Evolutionary conservation across 2,329 filamentous ascomycete genomes (phyloP), one percentile per base, ranked within the genome.

Genomic region (Fusarium azukiicola): DNA sequence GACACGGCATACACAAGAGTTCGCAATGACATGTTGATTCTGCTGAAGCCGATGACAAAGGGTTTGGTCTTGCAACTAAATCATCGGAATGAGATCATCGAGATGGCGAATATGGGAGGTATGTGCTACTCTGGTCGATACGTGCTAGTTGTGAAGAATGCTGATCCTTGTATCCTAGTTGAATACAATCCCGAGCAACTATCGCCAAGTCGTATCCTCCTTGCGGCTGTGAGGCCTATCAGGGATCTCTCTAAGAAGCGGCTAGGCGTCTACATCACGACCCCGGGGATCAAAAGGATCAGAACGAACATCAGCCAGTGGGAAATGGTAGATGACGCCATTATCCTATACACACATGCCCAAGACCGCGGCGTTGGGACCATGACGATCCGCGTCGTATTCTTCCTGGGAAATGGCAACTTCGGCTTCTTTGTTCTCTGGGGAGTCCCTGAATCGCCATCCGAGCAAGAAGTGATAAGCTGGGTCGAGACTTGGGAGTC

Each of bases 1-100:
- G 23, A 64, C 42, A 64, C 58, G 42, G 58, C 58, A 16, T 66
- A 49, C n/a, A 36, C 13, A 14, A 44, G 61, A 47, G 61, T 47
- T 19, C 19, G 13, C 17, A 44, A n/a, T n/a, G 5, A n/a, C 23
- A 5, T 16, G 12, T 17, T 66, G 6, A 46, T 64, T 5, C 12
- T 17, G 19, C 6, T 66, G 1, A 12, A 32, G 1, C 61, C 61
- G 27, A 32, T 32, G 27, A 32, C 27, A 32, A 32, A 32, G 27
- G 27, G 27, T 32, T 32, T 32, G 27, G 27, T 32, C 27, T 32
- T 32, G 27, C 27, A 32, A 32, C 27, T 32, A 42, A 42, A 42
- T 42, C 40, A 42, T 42, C 13, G 40, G 40, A 14, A 42, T 14
- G 40, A 42, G 40, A 42, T 42, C 10, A 11, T 11, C 40, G 40